phyloP scores from a whole-genome alignment of 1,284 basidiomycete genomes.

The Austroboletus novae-zelandiae region DNA sequence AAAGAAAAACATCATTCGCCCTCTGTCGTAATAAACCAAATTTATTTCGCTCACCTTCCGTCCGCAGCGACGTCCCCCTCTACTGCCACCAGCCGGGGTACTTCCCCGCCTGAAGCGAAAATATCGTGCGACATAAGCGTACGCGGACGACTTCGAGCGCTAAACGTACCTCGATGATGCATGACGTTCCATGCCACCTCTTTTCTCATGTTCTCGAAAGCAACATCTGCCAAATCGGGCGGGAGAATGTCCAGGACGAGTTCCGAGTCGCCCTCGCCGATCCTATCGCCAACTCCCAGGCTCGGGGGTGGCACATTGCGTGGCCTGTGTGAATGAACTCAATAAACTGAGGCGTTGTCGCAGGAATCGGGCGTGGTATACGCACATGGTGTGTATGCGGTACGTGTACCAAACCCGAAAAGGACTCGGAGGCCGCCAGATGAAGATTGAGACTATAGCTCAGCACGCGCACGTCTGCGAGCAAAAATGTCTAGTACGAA shows the following conservation, averaged over 20 bases:
- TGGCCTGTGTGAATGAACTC: conserved; percentile 17
- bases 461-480: conserved; percentile 2
- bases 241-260: conserved; percentile 56
- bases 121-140: conserved; percentile 11
- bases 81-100: conserved; percentile 71
- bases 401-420: neutral
- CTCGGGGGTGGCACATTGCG: conserved; percentile 18
- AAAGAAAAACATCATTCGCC: conserved; percentile 2
- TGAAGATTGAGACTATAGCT: conserved; percentile 5
- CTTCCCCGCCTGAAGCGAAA: conserved; percentile 58
- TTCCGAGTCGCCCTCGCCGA: conserved; percentile 66
- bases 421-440: neutral
- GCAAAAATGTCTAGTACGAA: conserved; percentile 2
- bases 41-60: conserved; percentile 48
- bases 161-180: conserved; percentile 59
- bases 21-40: conserved; percentile 4
- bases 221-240: conserved; percentile 46
- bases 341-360: conserved; percentile 2
- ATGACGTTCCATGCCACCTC: conserved; percentile 73
- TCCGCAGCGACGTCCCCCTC: conserved; percentile 60
- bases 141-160: neutral
- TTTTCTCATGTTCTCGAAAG: conserved; percentile 53
- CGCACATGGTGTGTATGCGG: conserved; percentile 17
- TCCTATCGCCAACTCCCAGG: conserved; percentile 38
- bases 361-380: neutral